Percentiles rank a stretch among this genome's conserved stretches.
phyloP scores from a whole-genome alignment of 352 stramenopile genomes.

The Phytophthora pluvialis region DNA sequence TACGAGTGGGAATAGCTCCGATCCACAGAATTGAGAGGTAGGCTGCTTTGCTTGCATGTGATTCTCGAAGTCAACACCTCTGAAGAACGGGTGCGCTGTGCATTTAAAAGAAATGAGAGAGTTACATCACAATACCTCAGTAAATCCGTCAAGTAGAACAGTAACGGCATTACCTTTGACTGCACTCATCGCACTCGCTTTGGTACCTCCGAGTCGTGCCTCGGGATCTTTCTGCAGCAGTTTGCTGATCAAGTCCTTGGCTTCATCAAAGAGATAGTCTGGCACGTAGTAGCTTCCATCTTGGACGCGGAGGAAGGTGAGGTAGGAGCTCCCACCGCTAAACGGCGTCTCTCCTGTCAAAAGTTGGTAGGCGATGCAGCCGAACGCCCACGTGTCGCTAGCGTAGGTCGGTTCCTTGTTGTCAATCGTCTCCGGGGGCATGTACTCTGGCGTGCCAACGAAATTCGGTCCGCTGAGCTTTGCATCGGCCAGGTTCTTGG shows the following conservation, averaged over 20 bases:
- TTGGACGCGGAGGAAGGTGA: conserved; percentile 82
- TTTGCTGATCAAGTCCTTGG: conserved; percentile 67
- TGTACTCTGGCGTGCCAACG: conserved; percentile 90
- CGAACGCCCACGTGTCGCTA: conserved; percentile 81
- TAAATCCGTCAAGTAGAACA: background rate
- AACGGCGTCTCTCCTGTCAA: conserved; percentile 84
- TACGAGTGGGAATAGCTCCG: conserved; percentile 52
- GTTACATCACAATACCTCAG: background rate
- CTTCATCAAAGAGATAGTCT: conserved; percentile 63
- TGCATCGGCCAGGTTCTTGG: conserved; percentile 69
- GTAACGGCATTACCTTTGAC: conserved; percentile 62
- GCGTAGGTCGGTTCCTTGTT: conserved; percentile 71
- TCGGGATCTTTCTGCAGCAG: conserved; percentile 58
- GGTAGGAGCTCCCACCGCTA: conserved; percentile 76
- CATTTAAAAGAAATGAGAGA: background rate
- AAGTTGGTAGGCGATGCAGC: conserved; percentile 82
- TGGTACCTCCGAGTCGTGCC: conserved; percentile 36
- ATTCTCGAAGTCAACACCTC: conserved; percentile 63
- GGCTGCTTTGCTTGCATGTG: conserved; percentile 59
- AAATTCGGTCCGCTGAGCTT: conserved; percentile 86
- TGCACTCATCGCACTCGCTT: conserved; percentile 40
- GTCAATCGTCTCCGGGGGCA: conserved; percentile 86
- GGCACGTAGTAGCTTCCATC: conserved; percentile 63
- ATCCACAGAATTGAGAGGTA: conserved; percentile 46
- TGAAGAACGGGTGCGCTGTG: conserved; percentile 80